Percentiles rank a stretch among this genome's conserved stretches.
These are phyloP conservation scores for Coniophora puteana DNA, from an alignment of 1,284 basidiomycete species.

Conservation along the genomic window DNA sequence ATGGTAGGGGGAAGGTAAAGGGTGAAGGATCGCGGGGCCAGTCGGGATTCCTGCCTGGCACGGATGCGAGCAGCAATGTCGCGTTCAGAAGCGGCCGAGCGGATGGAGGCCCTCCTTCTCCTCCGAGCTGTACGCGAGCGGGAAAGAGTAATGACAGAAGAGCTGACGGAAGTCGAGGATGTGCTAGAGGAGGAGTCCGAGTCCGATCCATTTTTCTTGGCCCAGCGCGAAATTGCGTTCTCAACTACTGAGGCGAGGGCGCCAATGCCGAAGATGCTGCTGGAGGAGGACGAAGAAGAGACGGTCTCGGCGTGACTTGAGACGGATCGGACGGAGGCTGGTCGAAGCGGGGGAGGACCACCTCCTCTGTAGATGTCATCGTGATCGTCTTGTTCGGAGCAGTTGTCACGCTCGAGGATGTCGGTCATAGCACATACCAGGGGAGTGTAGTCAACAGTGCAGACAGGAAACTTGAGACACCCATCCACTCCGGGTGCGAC, in stretches of 20 bases:
- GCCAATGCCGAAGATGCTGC: constrained; percentile 34
- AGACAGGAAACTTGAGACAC: no score
- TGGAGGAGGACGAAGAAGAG: constrained; percentile 42
- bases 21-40: constrained; percentile 61
- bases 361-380: constrained; percentile 65
- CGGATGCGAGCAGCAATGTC: constrained; percentile 55
- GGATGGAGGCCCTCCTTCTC: constrained; percentile 39
- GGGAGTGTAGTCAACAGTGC: no score
- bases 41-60: constrained; percentile 56
- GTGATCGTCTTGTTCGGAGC: constrained; percentile 25
- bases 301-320: constrained; percentile 32
- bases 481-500: no score
- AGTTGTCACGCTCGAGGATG: no score
- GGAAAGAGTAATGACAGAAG: constrained; percentile 35
- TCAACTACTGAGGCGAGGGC: constrained; percentile 51
- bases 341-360: constrained; percentile 30
- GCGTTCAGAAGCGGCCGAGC: constrained; percentile 50
- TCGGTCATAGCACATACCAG: no score
- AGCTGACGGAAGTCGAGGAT: constrained; percentile 38
- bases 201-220: constrained; percentile 35
- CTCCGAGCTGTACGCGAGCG: constrained; percentile 40
- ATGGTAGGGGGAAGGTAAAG: constrained; percentile 52
- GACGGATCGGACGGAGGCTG: constrained; percentile 27
- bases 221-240: constrained; percentile 53
- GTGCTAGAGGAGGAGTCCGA: constrained; percentile 39